phyloP scores from a whole-genome alignment of 495 filamentous ascomycete genomes.

The Aspergillus kassunensis region DNA sequence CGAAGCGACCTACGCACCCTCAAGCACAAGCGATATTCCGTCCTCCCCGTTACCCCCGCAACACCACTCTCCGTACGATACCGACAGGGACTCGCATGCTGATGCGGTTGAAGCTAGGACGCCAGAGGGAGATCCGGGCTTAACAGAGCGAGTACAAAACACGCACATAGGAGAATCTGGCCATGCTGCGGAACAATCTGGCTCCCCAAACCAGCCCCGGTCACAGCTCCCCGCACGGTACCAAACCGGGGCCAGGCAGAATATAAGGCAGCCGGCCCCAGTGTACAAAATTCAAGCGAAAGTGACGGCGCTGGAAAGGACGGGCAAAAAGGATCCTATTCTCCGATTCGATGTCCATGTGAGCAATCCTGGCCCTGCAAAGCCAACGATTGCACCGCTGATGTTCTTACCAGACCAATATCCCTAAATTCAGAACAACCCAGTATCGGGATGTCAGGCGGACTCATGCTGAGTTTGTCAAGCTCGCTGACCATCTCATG shows the following conservation, averaged over 20 bases:
- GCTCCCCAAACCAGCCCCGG: slow-evolving; percentile 41
- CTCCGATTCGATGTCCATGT: slow-evolving; percentile 97
- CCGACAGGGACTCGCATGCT: slow-evolving; percentile 25
- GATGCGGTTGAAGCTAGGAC: slow-evolving; percentile 8
- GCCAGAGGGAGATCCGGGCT: slow-evolving; percentile 25
- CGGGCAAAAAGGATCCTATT: slow-evolving; percentile 92
- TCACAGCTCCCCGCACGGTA: slow-evolving; percentile 47
- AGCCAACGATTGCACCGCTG: slow-evolving; percentile 1
- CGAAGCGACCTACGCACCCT: slow-evolving; percentile 50
- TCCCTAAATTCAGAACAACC: slow-evolving; percentile 94
- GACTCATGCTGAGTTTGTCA: slow-evolving; percentile 91
- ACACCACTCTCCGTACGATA: slow-evolving; percentile 41
- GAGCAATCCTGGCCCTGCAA: slow-evolving; percentile 29
- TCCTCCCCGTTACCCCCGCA: slow-evolving; percentile 50
- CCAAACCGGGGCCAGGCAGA: slow-evolving; percentile 41
- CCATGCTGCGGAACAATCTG: slow-evolving; percentile 38
- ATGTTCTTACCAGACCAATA: slow-evolving; percentile 70
- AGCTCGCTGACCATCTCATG: slow-evolving; percentile 90
- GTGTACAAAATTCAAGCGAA: slow-evolving; percentile 88
- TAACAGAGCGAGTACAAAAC: slow-evolving; percentile 43
- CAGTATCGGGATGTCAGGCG: slow-evolving; percentile 97
- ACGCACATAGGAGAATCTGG: slow-evolving; percentile 40
- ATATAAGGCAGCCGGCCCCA: slow-evolving; percentile 46
- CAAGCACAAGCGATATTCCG: slow-evolving; percentile 47
- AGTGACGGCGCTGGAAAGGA: slow-evolving; percentile 87